These are phyloP conservation scores for Saposhnikovia divaricata DNA, from an alignment of 129 eudicot species.

Conservation along the genomic window DNA sequence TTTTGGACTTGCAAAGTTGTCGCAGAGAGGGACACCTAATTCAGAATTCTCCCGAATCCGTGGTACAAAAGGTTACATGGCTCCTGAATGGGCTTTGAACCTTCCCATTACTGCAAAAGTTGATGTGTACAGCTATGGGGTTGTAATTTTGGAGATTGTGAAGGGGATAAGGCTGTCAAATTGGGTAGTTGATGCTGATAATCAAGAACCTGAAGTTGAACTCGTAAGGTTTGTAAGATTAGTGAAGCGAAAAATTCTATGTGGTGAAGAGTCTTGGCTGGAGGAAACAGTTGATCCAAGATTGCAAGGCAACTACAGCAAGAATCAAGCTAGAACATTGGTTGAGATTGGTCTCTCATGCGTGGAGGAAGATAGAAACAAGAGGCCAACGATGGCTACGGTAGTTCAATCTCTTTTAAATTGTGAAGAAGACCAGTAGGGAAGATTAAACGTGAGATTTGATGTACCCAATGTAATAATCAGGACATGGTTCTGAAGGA, in stretches of 20 bases:
- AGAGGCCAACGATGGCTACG: background rate
- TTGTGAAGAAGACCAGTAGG: background rate
- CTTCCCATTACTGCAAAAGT: constrained; percentile 7
- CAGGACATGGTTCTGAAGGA: no score
- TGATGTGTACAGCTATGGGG: background rate
- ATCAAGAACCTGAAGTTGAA: background rate
- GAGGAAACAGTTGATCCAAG: background rate
- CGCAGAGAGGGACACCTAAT: background rate
- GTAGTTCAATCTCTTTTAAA: background rate
- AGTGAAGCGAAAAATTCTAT: background rate
- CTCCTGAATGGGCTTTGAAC: constrained; percentile 6
- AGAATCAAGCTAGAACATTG: background rate
- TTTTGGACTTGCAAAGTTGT: constrained; percentile 6
- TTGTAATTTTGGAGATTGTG: background rate
- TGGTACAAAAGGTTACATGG: constrained; percentile 3
- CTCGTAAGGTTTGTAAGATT: background rate
- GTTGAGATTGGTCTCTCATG: background rate
- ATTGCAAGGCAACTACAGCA: background rate
- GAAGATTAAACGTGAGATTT: background rate
- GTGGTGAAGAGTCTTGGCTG: background rate
- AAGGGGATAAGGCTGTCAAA: background rate
- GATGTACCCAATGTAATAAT: no score
- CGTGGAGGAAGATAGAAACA: background rate
- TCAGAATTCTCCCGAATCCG: background rate
- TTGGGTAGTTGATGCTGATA: background rate